A percentile compares a stretch with the other conserved stretches of the same genome.
phyloP scores from a whole-genome alignment of 345 rosid genomes.

The Orychophragmus violaceus region DNA sequence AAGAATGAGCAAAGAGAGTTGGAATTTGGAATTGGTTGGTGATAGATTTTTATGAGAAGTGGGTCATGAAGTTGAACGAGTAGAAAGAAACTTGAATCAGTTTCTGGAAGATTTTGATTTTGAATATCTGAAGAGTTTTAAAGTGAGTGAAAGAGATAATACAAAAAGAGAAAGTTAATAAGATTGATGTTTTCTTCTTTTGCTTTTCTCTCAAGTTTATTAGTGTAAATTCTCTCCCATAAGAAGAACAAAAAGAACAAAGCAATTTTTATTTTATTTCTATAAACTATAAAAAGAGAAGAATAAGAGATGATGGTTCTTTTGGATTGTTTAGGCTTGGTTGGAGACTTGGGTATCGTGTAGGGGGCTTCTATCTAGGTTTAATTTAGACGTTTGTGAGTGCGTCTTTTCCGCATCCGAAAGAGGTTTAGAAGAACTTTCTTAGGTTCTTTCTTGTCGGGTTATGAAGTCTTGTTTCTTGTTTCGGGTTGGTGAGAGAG shows the following conservation, averaged over 20 bases:
- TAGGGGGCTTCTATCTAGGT: too few species aligned
- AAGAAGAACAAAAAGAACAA: slow-evolving; percentile 1
- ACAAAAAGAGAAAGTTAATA: slow-evolving; percentile 22
- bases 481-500: too few species aligned
- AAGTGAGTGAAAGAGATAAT: slow-evolving; percentile 24
- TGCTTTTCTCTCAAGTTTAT: slow-evolving; percentile 12
- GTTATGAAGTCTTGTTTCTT: too few species aligned
- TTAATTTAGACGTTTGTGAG: too few species aligned
- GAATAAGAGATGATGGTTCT: neutral
- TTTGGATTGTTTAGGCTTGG: too few species aligned
- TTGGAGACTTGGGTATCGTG: too few species aligned
- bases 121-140: slow-evolving; percentile 14
- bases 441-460: too few species aligned
- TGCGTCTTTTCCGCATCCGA: too few species aligned
- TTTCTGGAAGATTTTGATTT: slow-evolving; percentile 19
- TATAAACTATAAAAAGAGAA: neutral
- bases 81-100: slow-evolving; percentile 13
- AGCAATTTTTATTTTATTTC: neutral
- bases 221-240: neutral
- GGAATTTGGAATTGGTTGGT: neutral
- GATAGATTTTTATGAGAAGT: slow-evolving; percentile 9
- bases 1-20: neutral
- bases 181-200: slow-evolving; percentile 9
- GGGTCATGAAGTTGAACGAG: slow-evolving; percentile 15
- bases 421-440: too few species aligned